Evolutionary conservation across 176 grass and related monocot genomes (phyloP), one percentile per base, ranked within the genome.

Genomic region (Cocos nucifera): DNA sequence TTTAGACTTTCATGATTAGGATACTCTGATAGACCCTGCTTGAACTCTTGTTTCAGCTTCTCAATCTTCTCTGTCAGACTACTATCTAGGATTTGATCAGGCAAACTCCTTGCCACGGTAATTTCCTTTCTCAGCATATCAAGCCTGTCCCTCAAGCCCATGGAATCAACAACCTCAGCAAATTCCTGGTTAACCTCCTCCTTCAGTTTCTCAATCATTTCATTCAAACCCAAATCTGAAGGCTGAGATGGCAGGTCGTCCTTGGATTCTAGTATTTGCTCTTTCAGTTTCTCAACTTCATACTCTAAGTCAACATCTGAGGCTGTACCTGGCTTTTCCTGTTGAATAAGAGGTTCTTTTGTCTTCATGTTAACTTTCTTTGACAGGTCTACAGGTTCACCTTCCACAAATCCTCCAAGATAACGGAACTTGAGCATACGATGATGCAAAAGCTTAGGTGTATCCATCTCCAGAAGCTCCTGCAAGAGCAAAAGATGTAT

Each of bases 131-230:
- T 63, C 39, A 73, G 70, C 52, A 50, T 21, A 23, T 73, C 59
- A 15, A 73, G 27, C 27, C 55, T 63, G 50, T 73, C 70, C 26
- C 55, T 50, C 51, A 73, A 51, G 10, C 70, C 70, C 59, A 73
- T 63, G 19, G 27, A 54, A 20, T 18, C 48, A 29, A 63, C 62
- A 19, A 59, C 59, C 54, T 63, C 44, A 56, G 51, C 19, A 50
- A 73, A 63, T 73, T 73, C 70, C 70, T 55, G 53, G 51, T 63
- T 50, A 18, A 73, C 12, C 17, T 73, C 59, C 18, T 73, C 3
- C 8, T 51, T 63, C 19, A 56, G 20, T 54, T 55, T 39, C 26
- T 63, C 70, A n/a, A 73, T 19, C 23, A 15, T 26, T 26, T 62
- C 59, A 48, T 22, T 44, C 35, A 44, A 44, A 44, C 9, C 35